Evolutionary conservation across 2,329 filamentous ascomycete species (phyloP).

Genomic region (Ophiostoma sp.): DNA sequence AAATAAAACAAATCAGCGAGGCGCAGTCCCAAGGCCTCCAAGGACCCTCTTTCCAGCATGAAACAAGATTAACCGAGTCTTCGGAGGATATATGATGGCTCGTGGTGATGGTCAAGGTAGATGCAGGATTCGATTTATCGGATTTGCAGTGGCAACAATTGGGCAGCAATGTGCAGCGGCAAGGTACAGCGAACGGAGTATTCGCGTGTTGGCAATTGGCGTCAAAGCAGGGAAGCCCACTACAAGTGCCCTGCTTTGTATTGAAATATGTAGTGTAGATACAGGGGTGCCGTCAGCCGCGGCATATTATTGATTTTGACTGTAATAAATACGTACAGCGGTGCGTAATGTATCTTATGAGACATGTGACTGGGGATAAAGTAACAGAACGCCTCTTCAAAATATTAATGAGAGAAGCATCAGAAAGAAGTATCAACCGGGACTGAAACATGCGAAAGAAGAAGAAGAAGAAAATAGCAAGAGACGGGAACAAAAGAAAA

Average conservation of each 20-base stretch:
- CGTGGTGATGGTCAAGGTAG: slow-evolving; percentile 1
- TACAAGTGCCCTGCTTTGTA: too few relatives aligned
- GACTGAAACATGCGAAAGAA: not conserved
- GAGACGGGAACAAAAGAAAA: not conserved
- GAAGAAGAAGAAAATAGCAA: not conserved
- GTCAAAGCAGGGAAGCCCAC: not conserved
- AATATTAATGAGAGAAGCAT: not conserved
- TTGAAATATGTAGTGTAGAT: not conserved
- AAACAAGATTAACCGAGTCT: slow-evolving; percentile 4
- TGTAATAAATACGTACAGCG: not conserved
- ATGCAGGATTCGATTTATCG: slow-evolving; percentile 7
- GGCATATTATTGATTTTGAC: not conserved
- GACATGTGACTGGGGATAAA: not conserved
- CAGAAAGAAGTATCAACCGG: not conserved
- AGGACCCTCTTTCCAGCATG: slow-evolving; percentile 9
- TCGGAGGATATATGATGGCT: slow-evolving; percentile 2
- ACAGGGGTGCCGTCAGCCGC: not conserved
- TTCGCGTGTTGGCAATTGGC: not conserved
- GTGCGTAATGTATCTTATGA: not conserved
- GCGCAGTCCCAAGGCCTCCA: not conserved
- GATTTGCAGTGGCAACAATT: not conserved
- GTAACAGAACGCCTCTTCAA: not conserved
- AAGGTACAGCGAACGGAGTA: not conserved
- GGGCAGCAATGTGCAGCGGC: not conserved
- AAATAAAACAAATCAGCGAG: not conserved